phyloP scores from a whole-genome alignment of 352 stramenopile species.

The Aphanomyces euteiches region DNA sequence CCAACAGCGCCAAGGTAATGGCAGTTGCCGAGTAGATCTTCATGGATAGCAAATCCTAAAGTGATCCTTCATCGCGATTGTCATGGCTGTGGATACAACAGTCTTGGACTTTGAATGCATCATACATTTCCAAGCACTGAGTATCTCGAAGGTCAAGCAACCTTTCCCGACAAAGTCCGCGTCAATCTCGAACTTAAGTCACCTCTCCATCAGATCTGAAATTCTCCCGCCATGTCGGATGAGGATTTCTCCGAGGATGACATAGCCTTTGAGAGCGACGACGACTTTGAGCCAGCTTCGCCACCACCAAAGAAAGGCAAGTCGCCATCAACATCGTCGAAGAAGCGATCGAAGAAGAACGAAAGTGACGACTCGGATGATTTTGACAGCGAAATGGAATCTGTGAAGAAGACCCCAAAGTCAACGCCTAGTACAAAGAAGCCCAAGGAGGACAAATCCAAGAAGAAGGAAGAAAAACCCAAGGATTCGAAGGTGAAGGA shows the following conservation, averaged over 20 bases:
- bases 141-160: no score
- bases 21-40: no score
- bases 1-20: no score
- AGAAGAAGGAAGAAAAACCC: neutral
- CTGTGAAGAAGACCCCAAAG: constrained; percentile 11
- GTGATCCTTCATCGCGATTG: no score
- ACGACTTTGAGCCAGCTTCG: neutral
- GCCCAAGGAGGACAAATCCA: neutral
- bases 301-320: neutral
- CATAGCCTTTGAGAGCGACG: constrained; percentile 23
- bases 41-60: no score
- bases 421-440: neutral
- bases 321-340: constrained; percentile 1
- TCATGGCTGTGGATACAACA: neutral
- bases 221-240: neutral
- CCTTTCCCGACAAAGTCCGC: no score
- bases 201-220: neutral
- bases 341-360: constrained; percentile 13
- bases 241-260: constrained; percentile 10
- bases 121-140: no score
- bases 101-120: neutral
- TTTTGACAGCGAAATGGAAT: neutral
- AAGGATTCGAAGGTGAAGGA: constrained; percentile 15
- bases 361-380: constrained; percentile 9
- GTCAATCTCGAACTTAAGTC: no score